These are phyloP conservation scores for Asterochloris erici DNA, from an alignment of 139 green algal species.

Conservation along the genomic window DNA sequence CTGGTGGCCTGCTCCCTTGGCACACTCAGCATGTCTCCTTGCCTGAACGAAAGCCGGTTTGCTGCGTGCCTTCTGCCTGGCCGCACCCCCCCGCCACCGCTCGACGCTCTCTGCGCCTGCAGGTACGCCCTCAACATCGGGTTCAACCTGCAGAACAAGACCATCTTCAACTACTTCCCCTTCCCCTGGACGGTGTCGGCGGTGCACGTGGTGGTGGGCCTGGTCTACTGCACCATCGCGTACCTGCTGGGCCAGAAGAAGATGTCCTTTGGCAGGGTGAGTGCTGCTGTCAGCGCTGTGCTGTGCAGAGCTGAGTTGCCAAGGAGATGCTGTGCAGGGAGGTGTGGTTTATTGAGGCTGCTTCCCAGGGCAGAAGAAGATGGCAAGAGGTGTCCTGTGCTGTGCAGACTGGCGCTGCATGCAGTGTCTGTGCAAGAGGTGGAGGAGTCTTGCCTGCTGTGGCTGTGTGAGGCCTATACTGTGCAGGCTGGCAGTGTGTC, in stretches of 20 bases:
- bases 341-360: too few relatives aligned
- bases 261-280: constrained; percentile 81
- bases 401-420: too few relatives aligned
- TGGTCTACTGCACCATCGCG: constrained; percentile 75
- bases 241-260: constrained; percentile 87
- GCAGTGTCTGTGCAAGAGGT: too few relatives aligned
- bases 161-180: constrained; percentile 99
- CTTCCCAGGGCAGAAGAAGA: too few relatives aligned
- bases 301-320: too few relatives aligned
- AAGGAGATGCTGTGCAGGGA: too few relatives aligned
- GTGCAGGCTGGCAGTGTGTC: too few relatives aligned
- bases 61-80: not conserved
- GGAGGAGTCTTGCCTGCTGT: too few relatives aligned
- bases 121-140: constrained; percentile 96
- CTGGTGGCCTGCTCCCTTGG: not conserved
- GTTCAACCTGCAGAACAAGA: constrained; percentile 99
- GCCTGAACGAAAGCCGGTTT: not conserved
- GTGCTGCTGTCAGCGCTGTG: too few relatives aligned
- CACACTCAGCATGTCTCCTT: too few relatives aligned
- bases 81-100: not conserved
- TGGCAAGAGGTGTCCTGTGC: too few relatives aligned
- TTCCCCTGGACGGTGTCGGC: constrained; percentile 94
- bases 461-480: too few relatives aligned
- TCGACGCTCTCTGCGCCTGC: not conserved
- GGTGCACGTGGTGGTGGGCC: constrained; percentile 86